Evolutionary conservation across 2,329 filamentous ascomycete genomes (phyloP).

Genomic region (Amauroascus verrucosus): DNA sequence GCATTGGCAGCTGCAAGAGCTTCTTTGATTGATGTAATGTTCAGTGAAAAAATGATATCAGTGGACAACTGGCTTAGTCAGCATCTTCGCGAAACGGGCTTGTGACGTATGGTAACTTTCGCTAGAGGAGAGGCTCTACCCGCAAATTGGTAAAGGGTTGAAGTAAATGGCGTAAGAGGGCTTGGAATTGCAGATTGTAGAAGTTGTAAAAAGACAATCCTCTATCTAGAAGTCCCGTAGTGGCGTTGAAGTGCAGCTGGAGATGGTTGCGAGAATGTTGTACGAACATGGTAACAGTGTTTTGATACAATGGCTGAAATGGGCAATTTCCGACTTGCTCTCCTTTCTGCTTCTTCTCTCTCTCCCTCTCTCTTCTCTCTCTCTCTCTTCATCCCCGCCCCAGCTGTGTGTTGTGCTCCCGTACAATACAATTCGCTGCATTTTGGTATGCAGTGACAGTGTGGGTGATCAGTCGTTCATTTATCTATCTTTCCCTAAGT

Average conservation of each 20-base stretch:
- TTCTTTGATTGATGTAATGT: too few relatives aligned
- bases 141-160: too few relatives aligned
- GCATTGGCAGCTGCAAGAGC: too few relatives aligned
- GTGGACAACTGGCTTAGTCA: background rate
- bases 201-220: too few relatives aligned
- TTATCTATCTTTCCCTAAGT: constrained; percentile 16
- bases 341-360: background rate
- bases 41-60: too few relatives aligned
- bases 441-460: constrained; percentile 17
- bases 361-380: background rate
- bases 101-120: background rate
- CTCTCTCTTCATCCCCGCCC: constrained; percentile 22
- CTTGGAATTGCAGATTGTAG: too few relatives aligned
- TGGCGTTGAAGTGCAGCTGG: background rate
- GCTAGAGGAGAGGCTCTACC: too few relatives aligned
- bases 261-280: background rate
- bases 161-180: too few relatives aligned
- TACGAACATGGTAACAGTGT: background rate
- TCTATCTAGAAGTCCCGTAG: too few relatives aligned
- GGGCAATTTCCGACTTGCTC: constrained; percentile 7
- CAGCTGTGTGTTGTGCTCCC: constrained; percentile 33
- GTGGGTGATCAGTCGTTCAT: constrained; percentile 20
- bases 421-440: constrained; percentile 17
- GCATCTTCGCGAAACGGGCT: background rate
- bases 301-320: background rate